A percentile compares a stretch with the other conserved stretches of the same genome.
These are phyloP conservation scores for Pyrenophora tritici-repentis DNA, from an alignment of 2,329 filamentous ascomycete species.

Conservation along the genomic window DNA sequence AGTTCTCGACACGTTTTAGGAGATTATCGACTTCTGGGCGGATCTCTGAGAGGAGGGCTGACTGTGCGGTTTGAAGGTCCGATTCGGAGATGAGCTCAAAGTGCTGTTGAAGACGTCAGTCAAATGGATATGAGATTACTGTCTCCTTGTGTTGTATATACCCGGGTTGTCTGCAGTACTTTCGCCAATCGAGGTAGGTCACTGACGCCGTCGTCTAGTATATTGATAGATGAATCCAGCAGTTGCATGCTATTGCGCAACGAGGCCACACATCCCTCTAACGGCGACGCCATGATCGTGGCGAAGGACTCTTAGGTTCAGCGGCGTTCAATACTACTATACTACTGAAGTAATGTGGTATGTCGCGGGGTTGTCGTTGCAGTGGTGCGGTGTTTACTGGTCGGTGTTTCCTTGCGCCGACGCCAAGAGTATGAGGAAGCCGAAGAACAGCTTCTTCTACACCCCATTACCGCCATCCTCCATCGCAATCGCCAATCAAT, in stretches of 20 bases:
- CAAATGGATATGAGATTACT: not conserved
- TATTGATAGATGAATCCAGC: constrained; percentile 66
- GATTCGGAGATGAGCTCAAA: constrained; percentile 91
- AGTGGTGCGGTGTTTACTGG: constrained; percentile 20
- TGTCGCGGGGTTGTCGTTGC: constrained; percentile 23
- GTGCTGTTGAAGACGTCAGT: constrained; percentile 60
- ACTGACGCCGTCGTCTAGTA: constrained; percentile 65
- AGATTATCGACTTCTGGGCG: constrained; percentile 82
- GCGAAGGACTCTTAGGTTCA: not conserved
- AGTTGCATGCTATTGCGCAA: constrained; percentile 65
- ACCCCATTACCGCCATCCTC: constrained; percentile 33
- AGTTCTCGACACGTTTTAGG: constrained; percentile 78
- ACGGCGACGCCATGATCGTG: constrained; percentile 46
- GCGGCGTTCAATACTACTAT: not conserved
- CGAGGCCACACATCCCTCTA: constrained; percentile 65
- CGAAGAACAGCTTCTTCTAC: constrained; percentile 5
- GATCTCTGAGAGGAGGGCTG: constrained; percentile 84
- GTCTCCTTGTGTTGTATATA: constrained; percentile 41
- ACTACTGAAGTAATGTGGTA: not conserved
- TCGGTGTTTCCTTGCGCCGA: constrained; percentile 29
- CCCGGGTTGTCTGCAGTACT: constrained; percentile 66
- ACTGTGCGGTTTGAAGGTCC: constrained; percentile 79
- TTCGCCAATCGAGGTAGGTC: constrained; percentile 67
- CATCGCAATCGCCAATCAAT: constrained; percentile 37
- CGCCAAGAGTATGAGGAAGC: constrained; percentile 29